Conservation (phyloP, 192 early-diverging fungal species). For the Entomortierella chlamydospora region DNA sequence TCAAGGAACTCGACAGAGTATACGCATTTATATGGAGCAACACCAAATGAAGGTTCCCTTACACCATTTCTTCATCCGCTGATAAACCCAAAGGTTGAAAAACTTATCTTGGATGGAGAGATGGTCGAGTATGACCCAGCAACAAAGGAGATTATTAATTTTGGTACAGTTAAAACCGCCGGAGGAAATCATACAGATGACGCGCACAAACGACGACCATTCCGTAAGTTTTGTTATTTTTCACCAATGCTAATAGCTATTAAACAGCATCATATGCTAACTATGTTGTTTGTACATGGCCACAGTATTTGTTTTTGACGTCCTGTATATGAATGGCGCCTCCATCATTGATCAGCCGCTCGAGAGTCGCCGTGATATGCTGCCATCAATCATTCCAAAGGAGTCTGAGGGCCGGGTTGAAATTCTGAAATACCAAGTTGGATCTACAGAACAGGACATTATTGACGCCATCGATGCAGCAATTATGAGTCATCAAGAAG, state of each 20-base stretch:
- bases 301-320: slow-evolving; percentile 78
- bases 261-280: no score
- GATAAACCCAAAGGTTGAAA: slow-evolving; percentile 63
- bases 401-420: slow-evolving; percentile 66
- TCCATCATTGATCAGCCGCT: slow-evolving; percentile 70
- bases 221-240: slow-evolving; percentile 50
- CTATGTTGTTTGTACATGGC: not conserved
- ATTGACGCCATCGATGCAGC: slow-evolving; percentile 67
- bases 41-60: slow-evolving; percentile 64
- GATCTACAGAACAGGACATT: slow-evolving; percentile 66
- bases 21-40: slow-evolving; percentile 74
- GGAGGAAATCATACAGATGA: slow-evolving; percentile 59
- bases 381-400: slow-evolving; percentile 62
- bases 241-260: not conserved
- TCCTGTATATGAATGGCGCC: slow-evolving; percentile 76
- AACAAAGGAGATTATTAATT: slow-evolving; percentile 68
- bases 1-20: slow-evolving; percentile 78
- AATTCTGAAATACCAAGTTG: slow-evolving; percentile 65
- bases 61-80: slow-evolving; percentile 64
- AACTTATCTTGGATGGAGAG: slow-evolving; percentile 85
- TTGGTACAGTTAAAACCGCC: slow-evolving; percentile 82
- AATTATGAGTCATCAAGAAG: slow-evolving; percentile 67
- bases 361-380: slow-evolving; percentile 59
- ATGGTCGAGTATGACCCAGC: slow-evolving; percentile 79
- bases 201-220: slow-evolving; percentile 53